Conservation (phyloP, 2,329 filamentous ascomycete species). For the Colletotrichum phormii region DNA sequence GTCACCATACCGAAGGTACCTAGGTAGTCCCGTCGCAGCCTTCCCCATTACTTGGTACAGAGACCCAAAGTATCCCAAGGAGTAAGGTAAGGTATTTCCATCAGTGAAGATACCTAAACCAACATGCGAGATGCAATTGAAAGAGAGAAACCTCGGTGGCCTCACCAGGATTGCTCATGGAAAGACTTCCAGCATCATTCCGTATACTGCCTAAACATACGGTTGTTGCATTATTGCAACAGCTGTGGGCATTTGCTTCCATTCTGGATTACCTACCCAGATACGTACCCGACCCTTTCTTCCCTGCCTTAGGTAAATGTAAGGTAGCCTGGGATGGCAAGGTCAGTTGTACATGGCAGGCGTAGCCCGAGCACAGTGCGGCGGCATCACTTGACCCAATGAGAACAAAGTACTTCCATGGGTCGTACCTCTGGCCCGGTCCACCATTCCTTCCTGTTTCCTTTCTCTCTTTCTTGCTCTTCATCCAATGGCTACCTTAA, state of each 20-base stretch:
- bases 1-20: not conserved
- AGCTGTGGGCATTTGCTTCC: not conserved
- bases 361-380: conserved; percentile 19
- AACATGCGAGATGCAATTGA: no score
- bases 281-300: no score
- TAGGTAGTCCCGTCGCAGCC: no score
- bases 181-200: no score
- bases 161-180: no score
- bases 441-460: not conserved
- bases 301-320: no score
- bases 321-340: not conserved
- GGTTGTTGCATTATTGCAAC: not conserved
- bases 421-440: not conserved
- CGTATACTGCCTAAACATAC: no score
- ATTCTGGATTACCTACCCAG: not conserved
- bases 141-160: no score
- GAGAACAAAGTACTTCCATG: conserved; percentile 3
- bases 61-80: no score
- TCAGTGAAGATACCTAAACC: no score
- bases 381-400: not conserved
- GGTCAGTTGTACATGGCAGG: conserved; percentile 15
- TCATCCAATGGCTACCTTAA: not conserved
- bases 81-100: no score
- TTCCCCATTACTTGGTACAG: no score
- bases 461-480: not conserved